These are phyloP conservation scores for Solanum raphanifolium DNA, from an alignment of 257 asterid species.

Conservation along the genomic window DNA sequence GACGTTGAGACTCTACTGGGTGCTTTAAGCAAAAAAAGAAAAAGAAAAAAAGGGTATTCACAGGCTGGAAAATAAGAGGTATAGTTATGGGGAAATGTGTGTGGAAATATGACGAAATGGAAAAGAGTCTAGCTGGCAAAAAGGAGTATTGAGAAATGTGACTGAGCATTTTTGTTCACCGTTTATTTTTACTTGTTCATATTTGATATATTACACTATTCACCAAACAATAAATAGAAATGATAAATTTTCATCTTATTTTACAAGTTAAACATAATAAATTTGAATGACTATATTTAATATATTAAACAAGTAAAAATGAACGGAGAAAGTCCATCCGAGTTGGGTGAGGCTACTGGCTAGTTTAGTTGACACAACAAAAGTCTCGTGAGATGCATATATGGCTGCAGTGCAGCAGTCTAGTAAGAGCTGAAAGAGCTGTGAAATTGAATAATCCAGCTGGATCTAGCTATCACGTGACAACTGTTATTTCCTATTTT, in stretches of 20 bases:
- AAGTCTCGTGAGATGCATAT: constrained; percentile 15
- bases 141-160: constrained; percentile 9
- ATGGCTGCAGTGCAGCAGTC: not conserved
- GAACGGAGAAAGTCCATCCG: not conserved
- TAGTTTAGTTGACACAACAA: not conserved
- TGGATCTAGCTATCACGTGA: constrained; percentile 13
- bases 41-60: not conserved
- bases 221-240: rapidly evolving
- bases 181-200: not conserved
- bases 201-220: rapidly evolving
- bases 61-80: constrained; percentile 18
- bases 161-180: not conserved
- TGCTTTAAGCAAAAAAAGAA: not conserved
- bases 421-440: not conserved
- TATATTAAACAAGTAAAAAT: no score
- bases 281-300: no score
- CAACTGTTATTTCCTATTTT: not conserved
- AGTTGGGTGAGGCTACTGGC: not conserved
- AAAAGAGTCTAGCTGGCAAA: not conserved
- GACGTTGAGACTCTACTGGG: not conserved
- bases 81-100: constrained; percentile 12
- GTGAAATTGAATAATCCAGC: constrained; percentile 8
- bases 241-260: not conserved
- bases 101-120: constrained; percentile 3
- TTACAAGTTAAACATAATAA: no score